Base-by-base conservation (phyloP, 345 rosid genomes). In the Salix viminalis region DNA sequence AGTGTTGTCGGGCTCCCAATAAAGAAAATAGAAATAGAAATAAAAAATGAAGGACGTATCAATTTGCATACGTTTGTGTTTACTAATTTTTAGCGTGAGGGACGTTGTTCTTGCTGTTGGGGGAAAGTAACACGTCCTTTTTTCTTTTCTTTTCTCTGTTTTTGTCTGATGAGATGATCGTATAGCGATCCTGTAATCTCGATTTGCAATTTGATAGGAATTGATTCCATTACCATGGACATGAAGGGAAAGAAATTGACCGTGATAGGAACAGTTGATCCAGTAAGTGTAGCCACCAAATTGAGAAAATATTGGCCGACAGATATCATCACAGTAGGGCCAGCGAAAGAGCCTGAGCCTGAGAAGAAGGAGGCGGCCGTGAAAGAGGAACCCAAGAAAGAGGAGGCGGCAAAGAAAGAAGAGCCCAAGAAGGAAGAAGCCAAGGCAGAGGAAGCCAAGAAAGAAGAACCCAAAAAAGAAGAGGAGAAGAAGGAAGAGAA, bases 291-390 rank as follows among this genome's bases (percentile, higher is more conserved):
- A 8, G 98, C 88, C 42, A 89, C 91, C 86, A 94, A 90, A 78
- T 79, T 94, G 73, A 87, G 98, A 77, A 94, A 92, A 82, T 84
- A 90, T 44, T 94, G 96, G 96, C 89, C 84, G 2, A 85, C 97
- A 4, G 87, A 89, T 14, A 90, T 94, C 7, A 67, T 91, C 60
- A 76, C 86, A 2, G 93, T 94, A 0, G 98, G 98, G 30, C 98
- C 97, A 11, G 97, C 94, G 3, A 90, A 90, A 48, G 97, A 90
- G 83, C 94, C 94, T 6, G 91, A 90, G 83, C 52, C 52, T 46
- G 84, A 87, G 85, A 89, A 90, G 50, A 90, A 87, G 75, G 92
- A 86, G 10, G 92, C 81, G 23, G 82, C 78, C 0, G 82, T 85
- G 77, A 74, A 85, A 18, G 90, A 88, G 50, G 94, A 84, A 21